Evolutionary conservation across 2,329 filamentous ascomycete species (phyloP).

Genomic region (Leptographium procerum): DNA sequence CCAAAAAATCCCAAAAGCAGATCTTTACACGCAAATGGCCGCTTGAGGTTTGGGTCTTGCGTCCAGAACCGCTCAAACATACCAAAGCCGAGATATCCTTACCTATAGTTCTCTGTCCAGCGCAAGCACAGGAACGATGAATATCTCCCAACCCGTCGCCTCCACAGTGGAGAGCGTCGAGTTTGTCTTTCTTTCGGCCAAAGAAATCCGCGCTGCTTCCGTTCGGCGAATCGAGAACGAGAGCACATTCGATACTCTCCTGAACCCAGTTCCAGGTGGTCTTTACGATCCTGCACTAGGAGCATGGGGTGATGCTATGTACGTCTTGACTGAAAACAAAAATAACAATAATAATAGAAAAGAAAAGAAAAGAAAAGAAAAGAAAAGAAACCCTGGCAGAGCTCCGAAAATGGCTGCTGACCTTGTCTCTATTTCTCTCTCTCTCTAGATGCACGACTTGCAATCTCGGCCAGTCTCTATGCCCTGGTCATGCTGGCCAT

Average conservation of each 20-base stretch:
- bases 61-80: not conserved
- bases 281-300: conserved; percentile 88
- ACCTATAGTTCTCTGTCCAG: not conserved
- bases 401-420: not conserved
- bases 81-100: not conserved
- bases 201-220: conserved; percentile 80
- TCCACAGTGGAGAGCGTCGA: conserved; percentile 79
- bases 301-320: conserved; percentile 78
- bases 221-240: conserved; percentile 91
- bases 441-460: conserved; percentile 80
- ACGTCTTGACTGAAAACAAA: conserved; percentile 24
- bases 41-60: not conserved
- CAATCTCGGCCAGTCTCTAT: conserved; percentile 67
- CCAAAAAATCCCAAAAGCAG: not conserved
- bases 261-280: conserved; percentile 81
- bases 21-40: not conserved
- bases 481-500: conserved; percentile 88
- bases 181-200: conserved; percentile 71
- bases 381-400: not conserved
- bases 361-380: not conserved
- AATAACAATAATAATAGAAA: not conserved
- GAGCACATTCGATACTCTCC: conserved; percentile 82
- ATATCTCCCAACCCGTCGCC: conserved; percentile 68
- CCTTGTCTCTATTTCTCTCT: too few relatives aligned
- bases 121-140: conserved; percentile 33